Evolutionary conservation across 2,329 filamentous ascomycete genomes (phyloP).

Genomic region (Sporothrix sp.): DNA sequence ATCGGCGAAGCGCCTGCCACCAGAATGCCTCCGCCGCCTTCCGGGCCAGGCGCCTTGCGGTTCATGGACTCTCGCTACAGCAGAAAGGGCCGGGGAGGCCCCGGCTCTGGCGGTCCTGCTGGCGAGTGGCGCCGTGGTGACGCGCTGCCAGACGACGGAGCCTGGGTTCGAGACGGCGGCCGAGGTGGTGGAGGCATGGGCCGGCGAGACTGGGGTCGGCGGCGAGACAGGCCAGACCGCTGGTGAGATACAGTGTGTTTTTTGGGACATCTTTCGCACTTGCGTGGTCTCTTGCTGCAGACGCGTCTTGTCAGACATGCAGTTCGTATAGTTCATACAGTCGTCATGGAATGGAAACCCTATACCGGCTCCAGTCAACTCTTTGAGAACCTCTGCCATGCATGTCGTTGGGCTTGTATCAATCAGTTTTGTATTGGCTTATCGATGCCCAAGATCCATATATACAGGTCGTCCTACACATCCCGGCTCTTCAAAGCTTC

Average conservation of each 20-base stretch:
- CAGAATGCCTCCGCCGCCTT: slow-evolving; percentile 2
- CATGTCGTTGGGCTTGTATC: too few relatives aligned
- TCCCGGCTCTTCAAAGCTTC: neutral
- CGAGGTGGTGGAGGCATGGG: slow-evolving; percentile 7
- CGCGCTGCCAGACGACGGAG: slow-evolving; percentile 44
- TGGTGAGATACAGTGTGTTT: too few relatives aligned
- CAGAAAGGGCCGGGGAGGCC: neutral
- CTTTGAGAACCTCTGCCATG: too few relatives aligned
- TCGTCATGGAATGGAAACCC: neutral
- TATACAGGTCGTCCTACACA: neutral
- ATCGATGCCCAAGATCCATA: slow-evolving; percentile 1
- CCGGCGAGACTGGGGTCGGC: neutral
- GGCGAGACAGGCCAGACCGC: neutral
- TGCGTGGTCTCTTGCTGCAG: too few relatives aligned
- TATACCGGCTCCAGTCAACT: too few relatives aligned
- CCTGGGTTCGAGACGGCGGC: slow-evolving; percentile 34
- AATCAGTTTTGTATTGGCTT: neutral
- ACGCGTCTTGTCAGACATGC: too few relatives aligned
- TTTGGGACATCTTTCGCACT: too few relatives aligned
- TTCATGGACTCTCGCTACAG: neutral
- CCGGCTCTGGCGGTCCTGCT: slow-evolving; percentile 28
- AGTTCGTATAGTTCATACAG: too few relatives aligned
- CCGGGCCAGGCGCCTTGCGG: slow-evolving; percentile 21
- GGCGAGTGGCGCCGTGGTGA: slow-evolving; percentile 62
- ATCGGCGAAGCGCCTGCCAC: slow-evolving; percentile 26